phyloP scores from a whole-genome alignment of 345 rosid species.

The Psidium friedrichsthalianum region DNA sequence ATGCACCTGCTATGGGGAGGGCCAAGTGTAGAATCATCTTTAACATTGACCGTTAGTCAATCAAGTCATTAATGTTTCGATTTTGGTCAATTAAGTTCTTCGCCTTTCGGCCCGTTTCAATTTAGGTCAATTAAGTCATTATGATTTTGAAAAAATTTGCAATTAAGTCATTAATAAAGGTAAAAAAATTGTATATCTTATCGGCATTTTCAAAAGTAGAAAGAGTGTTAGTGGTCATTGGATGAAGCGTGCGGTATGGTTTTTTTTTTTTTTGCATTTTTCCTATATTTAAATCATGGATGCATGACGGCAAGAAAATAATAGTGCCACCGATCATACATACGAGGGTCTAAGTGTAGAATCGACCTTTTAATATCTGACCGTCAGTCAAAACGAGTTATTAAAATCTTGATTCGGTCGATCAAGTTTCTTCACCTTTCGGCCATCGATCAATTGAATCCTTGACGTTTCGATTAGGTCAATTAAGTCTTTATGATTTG shows the following conservation, averaged over 20 bases:
- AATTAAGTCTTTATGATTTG: background rate
- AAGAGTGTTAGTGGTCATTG: background rate
- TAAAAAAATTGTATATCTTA: background rate
- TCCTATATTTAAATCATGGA: background rate
- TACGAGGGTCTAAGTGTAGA: background rate
- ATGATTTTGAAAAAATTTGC: background rate
- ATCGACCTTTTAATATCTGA: background rate
- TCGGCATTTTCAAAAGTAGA: background rate
- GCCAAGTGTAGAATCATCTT: background rate
- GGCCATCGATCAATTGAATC: background rate
- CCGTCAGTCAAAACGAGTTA: accelerated
- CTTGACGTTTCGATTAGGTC: background rate
- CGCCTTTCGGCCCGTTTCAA: background rate
- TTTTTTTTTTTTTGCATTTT: background rate
- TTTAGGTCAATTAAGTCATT: background rate
- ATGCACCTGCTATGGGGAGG: background rate
- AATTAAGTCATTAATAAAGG: background rate
- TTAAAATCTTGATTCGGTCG: background rate
- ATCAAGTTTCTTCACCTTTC: background rate
- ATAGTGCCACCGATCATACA: too few species aligned
- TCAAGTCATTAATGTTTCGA: background rate
- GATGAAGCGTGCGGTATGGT: background rate
- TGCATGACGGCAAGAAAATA: background rate
- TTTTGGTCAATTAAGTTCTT: background rate
- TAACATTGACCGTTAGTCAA: background rate